Base-by-base conservation (phyloP, 768 basidiomycete genomes). In the Clitopilus passeckerianus region DNA sequence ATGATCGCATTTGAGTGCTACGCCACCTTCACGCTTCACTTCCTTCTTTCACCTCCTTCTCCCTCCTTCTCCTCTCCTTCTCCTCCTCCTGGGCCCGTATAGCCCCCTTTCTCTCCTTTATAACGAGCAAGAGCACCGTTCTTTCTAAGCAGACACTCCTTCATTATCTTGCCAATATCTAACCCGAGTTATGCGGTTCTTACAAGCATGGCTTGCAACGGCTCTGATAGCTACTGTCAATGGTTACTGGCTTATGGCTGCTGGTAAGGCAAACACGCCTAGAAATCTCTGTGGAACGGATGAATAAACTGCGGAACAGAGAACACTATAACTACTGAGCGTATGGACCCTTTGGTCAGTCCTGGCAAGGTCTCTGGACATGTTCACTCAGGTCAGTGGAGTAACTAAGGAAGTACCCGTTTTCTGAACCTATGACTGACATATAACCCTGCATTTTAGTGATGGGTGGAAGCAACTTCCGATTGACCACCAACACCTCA, bases 401-500 rank as follows among this genome's bases (percentile, higher is more conserved):
- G 23, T 3, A 15, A 18, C 12, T 50, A 3, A 12, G 20, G 30
- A 41, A n/a, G 33, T 33, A n/a, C 34, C 22, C 22, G 43, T 41
- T 44, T 43, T 27, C 14, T 16, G 54, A 56, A 57, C 34, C 57
- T 50, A 57, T 6, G 27, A 23, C 23, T 35, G 34, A 27, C 30
- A 55, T 59, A 59, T 54, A 60, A 41, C 34, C 41, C 59, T 57
- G 23, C 27, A 59, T 8, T n/a, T 6, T 58, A 82, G 81, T 82
- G 55, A 65, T 81, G 57, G 83, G 83, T 30, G 82, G 82, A 4
- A 81, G 80, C 70, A 81, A 82, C 63, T 82, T 84, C 67, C 71
- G 79, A 43, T 66, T 75, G 60, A 64, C 65, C 34, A 74, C 74
- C 34, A 74, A 71, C 62, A 82, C 81, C 1, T 71, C 72, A 12